Conservation (phyloP, 805 yeast genomes). For the Hanseniaspora mollemarum region DNA sequence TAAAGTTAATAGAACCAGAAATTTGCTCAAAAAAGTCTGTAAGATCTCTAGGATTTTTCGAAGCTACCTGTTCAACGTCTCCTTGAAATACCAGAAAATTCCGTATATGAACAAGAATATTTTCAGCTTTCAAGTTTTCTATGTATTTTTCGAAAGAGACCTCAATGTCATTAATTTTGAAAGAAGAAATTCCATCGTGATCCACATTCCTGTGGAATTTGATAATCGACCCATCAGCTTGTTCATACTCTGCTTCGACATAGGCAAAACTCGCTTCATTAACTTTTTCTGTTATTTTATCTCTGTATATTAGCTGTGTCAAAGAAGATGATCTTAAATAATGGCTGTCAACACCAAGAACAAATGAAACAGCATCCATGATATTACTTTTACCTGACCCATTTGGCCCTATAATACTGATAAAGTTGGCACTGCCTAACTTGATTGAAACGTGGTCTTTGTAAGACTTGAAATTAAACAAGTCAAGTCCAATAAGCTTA, state of each 20-base stretch:
- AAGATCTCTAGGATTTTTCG: slow-evolving; percentile 69
- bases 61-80: slow-evolving; percentile 85
- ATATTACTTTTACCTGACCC: slow-evolving; percentile 96
- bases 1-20: slow-evolving; percentile 65
- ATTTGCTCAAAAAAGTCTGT: slow-evolving; percentile 67
- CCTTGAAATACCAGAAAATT: slow-evolving; percentile 94
- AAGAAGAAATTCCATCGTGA: slow-evolving; percentile 51
- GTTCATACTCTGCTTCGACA: slow-evolving; percentile 67
- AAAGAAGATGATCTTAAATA: slow-evolving; percentile 66
- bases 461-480: slow-evolving; percentile 85
- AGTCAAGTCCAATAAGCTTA: slow-evolving; percentile 61
- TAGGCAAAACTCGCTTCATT: slow-evolving; percentile 39
- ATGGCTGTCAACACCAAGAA: slow-evolving; percentile 66
- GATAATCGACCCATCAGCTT: slow-evolving; percentile 35
- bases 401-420: slow-evolving; percentile 94
- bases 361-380: slow-evolving; percentile 96
- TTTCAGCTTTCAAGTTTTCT: slow-evolving; percentile 56
- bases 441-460: slow-evolving; percentile 64
- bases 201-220: slow-evolving; percentile 54
- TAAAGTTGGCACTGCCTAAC: slow-evolving; percentile 71
- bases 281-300: slow-evolving; percentile 33
- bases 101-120: slow-evolving; percentile 75
- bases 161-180: slow-evolving; percentile 47
- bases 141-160: slow-evolving; percentile 59
- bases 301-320: slow-evolving; percentile 73